Conservation (phyloP, 352 stramenopile genomes). For the Blastocystis hominis region DNA sequence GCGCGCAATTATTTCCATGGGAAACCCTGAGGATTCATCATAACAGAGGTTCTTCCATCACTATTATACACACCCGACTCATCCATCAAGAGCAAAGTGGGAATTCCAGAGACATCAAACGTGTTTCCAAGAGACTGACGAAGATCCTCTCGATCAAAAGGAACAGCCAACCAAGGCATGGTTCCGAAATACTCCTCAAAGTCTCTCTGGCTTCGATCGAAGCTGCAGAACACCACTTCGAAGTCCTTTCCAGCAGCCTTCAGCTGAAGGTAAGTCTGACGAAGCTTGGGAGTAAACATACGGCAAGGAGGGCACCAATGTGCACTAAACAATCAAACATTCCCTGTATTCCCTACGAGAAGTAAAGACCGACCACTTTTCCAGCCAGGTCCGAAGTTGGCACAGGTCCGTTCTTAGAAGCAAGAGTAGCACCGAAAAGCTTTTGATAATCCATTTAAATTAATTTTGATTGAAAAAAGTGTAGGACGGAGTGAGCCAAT, state of each 20-base stretch:
- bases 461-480: not conserved
- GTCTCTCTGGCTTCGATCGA: not conserved
- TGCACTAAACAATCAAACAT: constrained; percentile 27
- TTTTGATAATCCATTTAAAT: not conserved
- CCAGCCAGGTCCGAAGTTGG: not conserved
- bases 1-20: not conserved
- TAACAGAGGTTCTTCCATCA: constrained; percentile 30
- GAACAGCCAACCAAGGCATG: constrained; percentile 56
- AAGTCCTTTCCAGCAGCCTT: constrained; percentile 25
- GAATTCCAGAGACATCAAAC: constrained; percentile 33
- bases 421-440: not conserved
- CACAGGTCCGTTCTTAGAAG: not conserved
- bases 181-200: constrained; percentile 50
- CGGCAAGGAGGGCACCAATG: constrained; percentile 57
- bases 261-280: constrained; percentile 4
- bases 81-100: constrained; percentile 33
- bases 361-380: constrained; percentile 53
- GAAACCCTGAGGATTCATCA: constrained; percentile 19
- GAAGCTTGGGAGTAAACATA: constrained; percentile 33
- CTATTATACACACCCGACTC: constrained; percentile 7
- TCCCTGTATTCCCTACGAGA: constrained; percentile 19
- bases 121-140: not conserved
- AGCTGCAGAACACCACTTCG: constrained; percentile 45
- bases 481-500: not conserved
- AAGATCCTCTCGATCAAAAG: constrained; percentile 7